These are phyloP conservation scores for Erucastrum elatum DNA, from an alignment of 345 rosid species.

Conservation along the genomic window DNA sequence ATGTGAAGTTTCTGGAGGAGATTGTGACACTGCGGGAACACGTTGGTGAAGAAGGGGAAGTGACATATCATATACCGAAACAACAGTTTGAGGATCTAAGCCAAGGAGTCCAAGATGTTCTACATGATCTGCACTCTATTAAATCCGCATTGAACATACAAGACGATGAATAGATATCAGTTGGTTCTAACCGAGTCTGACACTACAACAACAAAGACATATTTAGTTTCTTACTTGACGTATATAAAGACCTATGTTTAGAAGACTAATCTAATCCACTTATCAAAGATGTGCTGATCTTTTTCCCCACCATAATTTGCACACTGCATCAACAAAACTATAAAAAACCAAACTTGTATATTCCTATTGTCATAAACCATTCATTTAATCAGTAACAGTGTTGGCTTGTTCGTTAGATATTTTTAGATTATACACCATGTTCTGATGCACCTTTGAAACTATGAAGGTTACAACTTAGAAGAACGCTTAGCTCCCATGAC, in stretches of 20 bases:
- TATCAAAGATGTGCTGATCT: neutral
- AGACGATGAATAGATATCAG: conserved; percentile 15
- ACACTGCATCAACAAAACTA: neutral
- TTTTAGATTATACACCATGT: neutral
- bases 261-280: neutral
- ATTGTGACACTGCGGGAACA: conserved; percentile 15
- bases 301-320: neutral
- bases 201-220: neutral
- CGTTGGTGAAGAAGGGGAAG: conserved; percentile 28
- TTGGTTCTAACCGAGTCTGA: neutral
- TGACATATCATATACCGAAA: conserved; percentile 34
- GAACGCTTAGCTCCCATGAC: too few relatives aligned
- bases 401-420: neutral
- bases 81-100: conserved; percentile 33
- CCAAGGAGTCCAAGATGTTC: conserved; percentile 31
- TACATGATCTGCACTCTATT: conserved; percentile 31
- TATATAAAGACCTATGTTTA: neutral
- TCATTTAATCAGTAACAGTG: neutral
- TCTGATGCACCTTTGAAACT: too few relatives aligned
- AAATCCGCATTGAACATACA: conserved; percentile 33
- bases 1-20: conserved; percentile 24
- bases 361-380: neutral
- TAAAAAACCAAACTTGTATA: neutral
- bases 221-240: neutral
- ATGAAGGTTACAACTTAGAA: too few relatives aligned